phyloP scores from a whole-genome alignment of 176 grass and related monocot species.

The Microstegium vimineum region DNA sequence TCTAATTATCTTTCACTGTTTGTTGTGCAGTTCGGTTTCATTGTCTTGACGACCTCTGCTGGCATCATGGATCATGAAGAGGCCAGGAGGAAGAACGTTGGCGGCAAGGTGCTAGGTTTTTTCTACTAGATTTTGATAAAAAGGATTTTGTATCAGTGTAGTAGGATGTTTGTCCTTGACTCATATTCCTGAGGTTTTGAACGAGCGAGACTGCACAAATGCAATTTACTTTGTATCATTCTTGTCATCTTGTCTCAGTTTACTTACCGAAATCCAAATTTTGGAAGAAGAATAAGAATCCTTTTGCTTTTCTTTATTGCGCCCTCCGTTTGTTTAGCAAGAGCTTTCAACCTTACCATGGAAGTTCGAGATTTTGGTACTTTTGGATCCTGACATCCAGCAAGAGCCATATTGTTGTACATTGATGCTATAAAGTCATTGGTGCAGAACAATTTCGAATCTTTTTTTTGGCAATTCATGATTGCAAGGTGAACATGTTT shows the following conservation, averaged over 20 bases:
- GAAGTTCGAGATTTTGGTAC: not conserved
- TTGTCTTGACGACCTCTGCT: slow-evolving; percentile 13
- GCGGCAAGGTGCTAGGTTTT: not conserved
- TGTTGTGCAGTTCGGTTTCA: slow-evolving; percentile 2
- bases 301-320: not conserved
- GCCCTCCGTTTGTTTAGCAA: not conserved
- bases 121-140: slow-evolving; percentile 5
- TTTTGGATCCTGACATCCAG: not conserved
- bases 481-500: not conserved
- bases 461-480: not conserved
- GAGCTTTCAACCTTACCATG: not conserved
- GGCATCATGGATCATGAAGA: slow-evolving; percentile 23
- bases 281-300: not conserved
- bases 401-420: not conserved
- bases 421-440: not conserved
- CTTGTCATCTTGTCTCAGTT: too few relatives aligned
- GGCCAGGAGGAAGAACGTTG: slow-evolving; percentile 12
- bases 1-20: not conserved
- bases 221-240: not conserved
- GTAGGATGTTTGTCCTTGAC: not conserved
- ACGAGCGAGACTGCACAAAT: not conserved
- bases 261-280: not conserved
- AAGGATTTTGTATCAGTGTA: not conserved
- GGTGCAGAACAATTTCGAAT: not conserved
- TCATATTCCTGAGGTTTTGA: not conserved